A percentile compares a stretch with the other conserved stretches of the same genome.
Conservation (phyloP, 2,329 filamentous ascomycete species). For the Ampelomyces quisqualis region DNA sequence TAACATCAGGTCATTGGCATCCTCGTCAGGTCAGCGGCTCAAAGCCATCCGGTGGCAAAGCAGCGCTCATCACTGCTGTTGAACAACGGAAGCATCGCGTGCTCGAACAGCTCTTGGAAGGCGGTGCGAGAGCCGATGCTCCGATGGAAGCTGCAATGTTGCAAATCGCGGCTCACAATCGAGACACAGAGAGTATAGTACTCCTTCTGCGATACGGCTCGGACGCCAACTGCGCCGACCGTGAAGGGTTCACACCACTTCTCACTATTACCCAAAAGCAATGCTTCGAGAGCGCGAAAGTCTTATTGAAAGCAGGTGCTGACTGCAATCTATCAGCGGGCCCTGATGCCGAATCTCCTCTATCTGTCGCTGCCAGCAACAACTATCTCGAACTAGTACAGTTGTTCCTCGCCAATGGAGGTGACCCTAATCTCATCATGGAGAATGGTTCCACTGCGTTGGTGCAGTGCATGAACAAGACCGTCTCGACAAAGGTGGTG, state of each 20-base stretch:
- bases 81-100: slow-evolving; percentile 66
- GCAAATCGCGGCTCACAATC: slow-evolving; percentile 32
- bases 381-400: slow-evolving; percentile 60
- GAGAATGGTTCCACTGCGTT: slow-evolving; percentile 62
- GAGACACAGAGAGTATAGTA: slow-evolving; percentile 31
- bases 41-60: slow-evolving; percentile 37
- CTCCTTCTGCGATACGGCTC: slow-evolving; percentile 34
- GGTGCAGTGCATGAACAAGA: slow-evolving; percentile 61
- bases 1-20: slow-evolving; percentile 17
- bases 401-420: slow-evolving; percentile 63
- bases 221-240: slow-evolving; percentile 35
- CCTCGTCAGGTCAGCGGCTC: slow-evolving; percentile 27
- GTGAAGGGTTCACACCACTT: slow-evolving; percentile 32
- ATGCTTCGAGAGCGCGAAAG: slow-evolving; percentile 50
- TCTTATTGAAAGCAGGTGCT: slow-evolving; percentile 29
- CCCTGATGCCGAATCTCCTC: slow-evolving; percentile 56
- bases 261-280: slow-evolving; percentile 30
- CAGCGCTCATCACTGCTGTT: slow-evolving; percentile 54
- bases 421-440: slow-evolving; percentile 57
- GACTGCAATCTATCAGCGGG: slow-evolving; percentile 37
- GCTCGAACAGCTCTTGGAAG: slow-evolving; percentile 37
- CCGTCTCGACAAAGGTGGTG: slow-evolving; percentile 55
- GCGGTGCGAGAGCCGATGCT: slow-evolving; percentile 33
- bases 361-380: slow-evolving; percentile 54
- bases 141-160: slow-evolving; percentile 37